phyloP scores from a whole-genome alignment of 345 rosid species.

The Punica granatum region DNA sequence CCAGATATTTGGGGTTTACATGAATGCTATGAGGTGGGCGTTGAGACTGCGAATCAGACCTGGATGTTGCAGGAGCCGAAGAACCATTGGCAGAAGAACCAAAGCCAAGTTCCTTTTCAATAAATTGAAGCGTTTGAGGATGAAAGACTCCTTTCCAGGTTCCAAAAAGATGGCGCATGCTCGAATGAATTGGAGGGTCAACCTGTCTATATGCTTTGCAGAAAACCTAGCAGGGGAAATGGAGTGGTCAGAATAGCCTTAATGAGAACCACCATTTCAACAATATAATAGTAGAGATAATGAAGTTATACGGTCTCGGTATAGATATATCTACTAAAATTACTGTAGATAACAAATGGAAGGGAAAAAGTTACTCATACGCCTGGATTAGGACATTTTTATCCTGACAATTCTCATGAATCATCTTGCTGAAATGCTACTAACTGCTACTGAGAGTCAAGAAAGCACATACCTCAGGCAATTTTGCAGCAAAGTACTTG shows the following conservation, averaged over 20 bases:
- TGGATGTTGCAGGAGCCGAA: slow-evolving; percentile 44
- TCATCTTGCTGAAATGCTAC: not conserved
- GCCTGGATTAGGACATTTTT: not conserved
- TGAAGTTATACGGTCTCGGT: not conserved
- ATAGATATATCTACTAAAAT: not conserved
- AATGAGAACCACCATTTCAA: not conserved
- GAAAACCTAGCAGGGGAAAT: slow-evolving; percentile 49
- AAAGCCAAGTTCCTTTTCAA: slow-evolving; percentile 91
- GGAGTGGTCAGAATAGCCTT: not conserved
- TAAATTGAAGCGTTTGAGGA: slow-evolving; percentile 59
- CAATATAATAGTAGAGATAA: not conserved
- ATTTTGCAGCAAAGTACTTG: slow-evolving; percentile 67
- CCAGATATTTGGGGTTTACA: slow-evolving; percentile 93
- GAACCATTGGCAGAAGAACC: slow-evolving; percentile 59
- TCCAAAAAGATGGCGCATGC: slow-evolving; percentile 97
- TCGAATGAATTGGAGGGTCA: slow-evolving; percentile 62
- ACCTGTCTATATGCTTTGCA: slow-evolving; percentile 86
- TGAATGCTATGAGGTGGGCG: slow-evolving; percentile 89
- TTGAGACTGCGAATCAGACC: slow-evolving; percentile 61
- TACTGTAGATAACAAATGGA: not conserved
- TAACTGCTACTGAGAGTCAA: slow-evolving; percentile 1
- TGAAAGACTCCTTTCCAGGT: slow-evolving; percentile 99
- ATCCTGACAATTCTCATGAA: not conserved
- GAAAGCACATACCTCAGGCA: slow-evolving; percentile 57
- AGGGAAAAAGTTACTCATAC: not conserved